Evolutionary conservation across 345 rosid species (phyloP).

Genomic region (Erucastrum elatum): DNA sequence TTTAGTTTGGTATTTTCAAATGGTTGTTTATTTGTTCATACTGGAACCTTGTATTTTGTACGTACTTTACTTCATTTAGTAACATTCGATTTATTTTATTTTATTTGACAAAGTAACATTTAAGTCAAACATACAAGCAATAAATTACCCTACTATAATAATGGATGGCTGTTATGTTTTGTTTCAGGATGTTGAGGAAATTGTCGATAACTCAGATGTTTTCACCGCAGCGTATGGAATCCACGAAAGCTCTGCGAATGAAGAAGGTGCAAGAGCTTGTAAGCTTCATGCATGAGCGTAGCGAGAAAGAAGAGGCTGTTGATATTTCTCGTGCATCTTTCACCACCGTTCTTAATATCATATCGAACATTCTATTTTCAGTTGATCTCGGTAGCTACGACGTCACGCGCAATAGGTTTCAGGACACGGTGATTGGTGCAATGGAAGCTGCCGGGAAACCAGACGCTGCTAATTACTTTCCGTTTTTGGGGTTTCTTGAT

Average conservation of each 20-base stretch:
- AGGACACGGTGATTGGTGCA: conserved; percentile 1
- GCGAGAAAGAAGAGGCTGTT: conserved; percentile 33
- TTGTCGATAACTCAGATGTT: conserved; percentile 16
- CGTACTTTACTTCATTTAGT: not conserved
- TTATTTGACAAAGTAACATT: no score
- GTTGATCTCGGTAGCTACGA: conserved; percentile 26
- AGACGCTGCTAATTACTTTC: conserved; percentile 28
- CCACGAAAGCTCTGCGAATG: conserved; percentile 23
- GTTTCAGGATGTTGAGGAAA: conserved; percentile 25
- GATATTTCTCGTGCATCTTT: conserved; percentile 34
- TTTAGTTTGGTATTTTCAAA: no score
- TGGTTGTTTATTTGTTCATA: not conserved
- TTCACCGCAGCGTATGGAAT: conserved; percentile 31
- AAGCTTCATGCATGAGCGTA: conserved; percentile 5
- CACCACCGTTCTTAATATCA: conserved; percentile 32
- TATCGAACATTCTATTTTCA: conserved; percentile 30
- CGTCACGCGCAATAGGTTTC: conserved; percentile 3
- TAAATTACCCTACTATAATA: not conserved
- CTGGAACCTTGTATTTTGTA: not conserved
- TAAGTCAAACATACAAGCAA: not conserved
- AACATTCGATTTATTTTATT: no score
- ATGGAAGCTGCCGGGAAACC: conserved; percentile 27
- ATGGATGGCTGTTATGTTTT: not conserved
- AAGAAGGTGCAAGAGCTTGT: conserved; percentile 34
- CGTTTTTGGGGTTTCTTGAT: conserved; percentile 30